A percentile compares a stretch with the other conserved stretches of the same genome.
Evolutionary conservation across 208 protist species (phyloP).

Genomic region (Trypanosoma mega): DNA sequence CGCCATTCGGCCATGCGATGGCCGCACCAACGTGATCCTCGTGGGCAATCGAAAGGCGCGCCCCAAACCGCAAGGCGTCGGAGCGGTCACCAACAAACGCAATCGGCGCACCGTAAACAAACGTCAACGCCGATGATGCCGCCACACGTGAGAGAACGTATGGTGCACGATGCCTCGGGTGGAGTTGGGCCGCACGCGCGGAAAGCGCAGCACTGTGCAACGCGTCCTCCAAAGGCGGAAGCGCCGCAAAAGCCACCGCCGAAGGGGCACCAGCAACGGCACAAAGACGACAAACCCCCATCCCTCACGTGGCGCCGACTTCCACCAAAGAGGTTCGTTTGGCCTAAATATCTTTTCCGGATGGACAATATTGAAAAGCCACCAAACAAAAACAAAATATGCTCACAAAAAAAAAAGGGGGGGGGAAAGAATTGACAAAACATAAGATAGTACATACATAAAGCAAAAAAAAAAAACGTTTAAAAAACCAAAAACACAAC

Average conservation of each 20-base stretch:
- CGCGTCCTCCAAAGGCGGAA: neutral
- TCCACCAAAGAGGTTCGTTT: too few species aligned
- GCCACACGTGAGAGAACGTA: constrained; percentile 64
- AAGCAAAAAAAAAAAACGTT: neutral
- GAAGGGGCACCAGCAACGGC: neutral
- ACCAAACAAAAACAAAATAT: neutral
- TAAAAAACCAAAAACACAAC: neutral
- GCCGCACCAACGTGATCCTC: constrained; percentile 47
- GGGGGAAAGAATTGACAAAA: too few species aligned
- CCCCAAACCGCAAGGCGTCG: constrained; percentile 29
- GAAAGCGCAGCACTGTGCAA: neutral
- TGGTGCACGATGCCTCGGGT: constrained; percentile 41
- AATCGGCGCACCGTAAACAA: constrained; percentile 3
- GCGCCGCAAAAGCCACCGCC: constrained; percentile 9
- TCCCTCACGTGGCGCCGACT: neutral
- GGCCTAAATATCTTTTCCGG: neutral
- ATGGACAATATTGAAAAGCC: neutral
- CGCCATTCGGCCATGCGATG: constrained; percentile 34
- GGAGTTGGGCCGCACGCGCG: constrained; percentile 12
- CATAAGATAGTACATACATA: neutral
- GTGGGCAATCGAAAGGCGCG: constrained; percentile 48
- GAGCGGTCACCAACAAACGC: constrained; percentile 33
- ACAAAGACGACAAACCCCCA: constrained; percentile 5
- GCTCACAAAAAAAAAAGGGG: too few species aligned
- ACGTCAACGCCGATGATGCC: constrained; percentile 41